Conservation (phyloP, 208 protist genomes). For the Crithidia brevicula region DNA sequence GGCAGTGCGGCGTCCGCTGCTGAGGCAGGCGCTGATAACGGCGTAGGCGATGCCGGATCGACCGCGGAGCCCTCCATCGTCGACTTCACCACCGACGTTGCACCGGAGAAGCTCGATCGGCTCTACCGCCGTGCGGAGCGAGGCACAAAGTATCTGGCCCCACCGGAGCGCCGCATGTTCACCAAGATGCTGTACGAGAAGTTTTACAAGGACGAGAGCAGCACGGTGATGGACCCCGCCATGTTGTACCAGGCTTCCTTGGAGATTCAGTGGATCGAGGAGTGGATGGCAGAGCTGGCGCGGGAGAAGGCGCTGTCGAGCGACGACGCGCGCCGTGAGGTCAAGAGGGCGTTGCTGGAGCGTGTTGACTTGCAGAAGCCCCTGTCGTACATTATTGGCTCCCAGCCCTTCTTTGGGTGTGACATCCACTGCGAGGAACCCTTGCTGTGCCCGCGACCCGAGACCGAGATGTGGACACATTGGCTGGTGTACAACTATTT, state of each 20-base stretch:
- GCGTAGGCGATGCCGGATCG: background rate
- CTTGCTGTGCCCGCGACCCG: constrained; percentile 79
- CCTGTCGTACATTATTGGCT: constrained; percentile 87
- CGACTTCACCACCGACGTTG: constrained; percentile 30
- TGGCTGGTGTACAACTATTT: constrained; percentile 72
- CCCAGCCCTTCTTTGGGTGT: constrained; percentile 87
- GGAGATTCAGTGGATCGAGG: constrained; percentile 80
- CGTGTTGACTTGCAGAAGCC: constrained; percentile 85
- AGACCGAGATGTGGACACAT: constrained; percentile 92
- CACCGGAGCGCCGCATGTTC: constrained; percentile 39
- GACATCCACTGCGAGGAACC: constrained; percentile 69
- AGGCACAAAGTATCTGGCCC: constrained; percentile 32
- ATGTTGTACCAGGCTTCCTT: constrained; percentile 76
- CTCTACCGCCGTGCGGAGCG: constrained; percentile 16
- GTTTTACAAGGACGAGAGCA: constrained; percentile 58
- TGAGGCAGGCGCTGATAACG: background rate
- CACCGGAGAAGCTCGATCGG: constrained; percentile 28
- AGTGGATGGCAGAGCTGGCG: constrained; percentile 52
- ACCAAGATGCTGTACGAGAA: constrained; percentile 63
- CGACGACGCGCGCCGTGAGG: constrained; percentile 44
- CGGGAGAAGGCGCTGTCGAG: background rate
- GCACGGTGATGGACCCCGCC: constrained; percentile 39
- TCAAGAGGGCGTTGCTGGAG: constrained; percentile 78
- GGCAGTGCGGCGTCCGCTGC: background rate
- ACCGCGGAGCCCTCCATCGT: constrained; percentile 20